A percentile compares a stretch with the other conserved stretches of the same genome.
These are phyloP conservation scores for Fusarium luffae DNA, from an alignment of 2,329 filamentous ascomycete genomes.

Conservation along the genomic window DNA sequence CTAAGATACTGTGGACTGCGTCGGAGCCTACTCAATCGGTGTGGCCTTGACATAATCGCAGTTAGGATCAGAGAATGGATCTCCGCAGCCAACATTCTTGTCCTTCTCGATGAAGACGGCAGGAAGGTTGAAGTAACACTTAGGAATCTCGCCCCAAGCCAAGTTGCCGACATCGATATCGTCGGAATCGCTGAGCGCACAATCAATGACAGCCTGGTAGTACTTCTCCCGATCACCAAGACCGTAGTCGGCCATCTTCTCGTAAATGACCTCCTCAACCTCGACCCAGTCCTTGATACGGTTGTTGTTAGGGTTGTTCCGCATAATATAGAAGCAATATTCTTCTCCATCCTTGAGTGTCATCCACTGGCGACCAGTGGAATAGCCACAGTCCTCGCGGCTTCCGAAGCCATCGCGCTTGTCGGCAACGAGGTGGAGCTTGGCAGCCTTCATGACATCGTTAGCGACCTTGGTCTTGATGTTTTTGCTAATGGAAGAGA, in stretches of 20 bases:
- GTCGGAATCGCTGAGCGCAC: background rate
- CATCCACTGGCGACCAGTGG: constrained; percentile 28
- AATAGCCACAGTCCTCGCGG: constrained; percentile 18
- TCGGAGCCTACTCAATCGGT: background rate
- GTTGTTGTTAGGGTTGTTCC: constrained; percentile 1
- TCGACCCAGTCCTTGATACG: constrained; percentile 11
- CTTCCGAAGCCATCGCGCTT: constrained; percentile 1
- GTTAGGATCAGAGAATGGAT: background rate
- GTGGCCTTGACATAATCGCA: background rate
- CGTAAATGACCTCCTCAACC: constrained; percentile 15
- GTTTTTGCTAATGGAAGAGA: constrained; percentile 25
- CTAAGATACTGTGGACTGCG: background rate
- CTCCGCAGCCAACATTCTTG: background rate
- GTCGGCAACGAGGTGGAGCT: constrained; percentile 23
- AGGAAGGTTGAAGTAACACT: constrained; percentile 24
- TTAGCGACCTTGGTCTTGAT: constrained; percentile 33
- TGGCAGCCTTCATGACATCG: constrained; percentile 28
- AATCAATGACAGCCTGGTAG: constrained; percentile 9
- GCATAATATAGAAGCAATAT: constrained; percentile 36
- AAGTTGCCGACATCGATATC: constrained; percentile 18
- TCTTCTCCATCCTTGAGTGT: constrained; percentile 18
- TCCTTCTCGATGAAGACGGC: constrained; percentile 1
- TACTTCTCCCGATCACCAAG: constrained; percentile 24
- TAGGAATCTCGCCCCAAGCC: constrained; percentile 10
- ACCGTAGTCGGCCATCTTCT: constrained; percentile 29